Evolutionary conservation across 2,329 filamentous ascomycete species (phyloP).

Genomic region (Pseudogymnoascus sp.): DNA sequence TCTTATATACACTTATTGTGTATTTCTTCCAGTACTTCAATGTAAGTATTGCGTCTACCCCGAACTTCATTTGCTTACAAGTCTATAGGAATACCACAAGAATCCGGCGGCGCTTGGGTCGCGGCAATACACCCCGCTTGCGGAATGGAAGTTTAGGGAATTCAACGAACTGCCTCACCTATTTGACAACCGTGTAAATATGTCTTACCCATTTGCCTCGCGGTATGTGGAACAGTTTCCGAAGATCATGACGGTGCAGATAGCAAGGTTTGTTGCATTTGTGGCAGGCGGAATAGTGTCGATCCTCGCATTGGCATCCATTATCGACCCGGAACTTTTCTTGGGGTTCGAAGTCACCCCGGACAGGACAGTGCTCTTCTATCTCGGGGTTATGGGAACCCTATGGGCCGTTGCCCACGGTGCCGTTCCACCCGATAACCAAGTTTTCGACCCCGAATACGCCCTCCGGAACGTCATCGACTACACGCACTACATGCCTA

Average conservation of each 20-base stretch:
- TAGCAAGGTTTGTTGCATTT: slow-evolving; percentile 79
- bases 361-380: slow-evolving; percentile 84
- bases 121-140: slow-evolving; percentile 83
- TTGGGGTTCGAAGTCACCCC: slow-evolving; percentile 85
- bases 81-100: slow-evolving; percentile 78
- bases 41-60: slow-evolving; percentile 37
- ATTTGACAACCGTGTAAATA: slow-evolving; percentile 80
- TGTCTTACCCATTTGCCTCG: slow-evolving; percentile 89
- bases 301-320: slow-evolving; percentile 71
- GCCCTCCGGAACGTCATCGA: slow-evolving; percentile 82
- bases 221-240: slow-evolving; percentile 94
- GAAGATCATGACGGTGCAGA: slow-evolving; percentile 83
- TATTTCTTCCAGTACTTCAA: slow-evolving; percentile 96
- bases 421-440: slow-evolving; percentile 76
- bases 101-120: slow-evolving; percentile 83
- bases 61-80: background rate
- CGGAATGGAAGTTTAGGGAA: slow-evolving; percentile 96
- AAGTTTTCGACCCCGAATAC: slow-evolving; percentile 86
- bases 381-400: slow-evolving; percentile 71
- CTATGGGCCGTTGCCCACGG: slow-evolving; percentile 79
- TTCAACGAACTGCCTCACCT: slow-evolving; percentile 95
- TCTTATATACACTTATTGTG: slow-evolving; percentile 77
- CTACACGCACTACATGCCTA: slow-evolving; percentile 85
- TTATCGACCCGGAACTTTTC: slow-evolving; percentile 87
- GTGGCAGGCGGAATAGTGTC: slow-evolving; percentile 78